phyloP scores from a whole-genome alignment of 2,329 filamentous ascomycete species.

The Bipolaris cookei region DNA sequence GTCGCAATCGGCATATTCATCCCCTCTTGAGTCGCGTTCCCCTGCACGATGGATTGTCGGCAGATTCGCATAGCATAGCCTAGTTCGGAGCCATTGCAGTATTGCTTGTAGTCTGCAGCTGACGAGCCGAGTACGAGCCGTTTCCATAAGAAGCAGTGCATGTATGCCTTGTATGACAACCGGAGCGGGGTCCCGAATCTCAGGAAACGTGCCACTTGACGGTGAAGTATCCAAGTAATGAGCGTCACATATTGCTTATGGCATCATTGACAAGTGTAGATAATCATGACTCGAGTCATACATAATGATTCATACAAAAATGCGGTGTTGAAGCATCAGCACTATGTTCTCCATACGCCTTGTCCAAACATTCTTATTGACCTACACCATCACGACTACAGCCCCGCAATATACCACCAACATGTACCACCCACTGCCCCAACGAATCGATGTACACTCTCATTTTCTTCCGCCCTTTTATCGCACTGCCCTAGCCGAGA shows the following conservation, averaged over 20 bases:
- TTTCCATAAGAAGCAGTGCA: neutral
- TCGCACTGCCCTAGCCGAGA: conserved; percentile 47
- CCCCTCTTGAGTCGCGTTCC: neutral
- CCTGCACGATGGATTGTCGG: neutral
- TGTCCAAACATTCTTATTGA: neutral
- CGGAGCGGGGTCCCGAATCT: conserved; percentile 12
- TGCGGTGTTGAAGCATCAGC: neutral
- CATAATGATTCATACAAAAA: neutral
- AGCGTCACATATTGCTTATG: neutral
- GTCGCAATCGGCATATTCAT: conserved; percentile 4
- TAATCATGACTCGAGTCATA: no score
- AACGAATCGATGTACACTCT: conserved; percentile 57
- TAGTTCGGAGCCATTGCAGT: neutral
- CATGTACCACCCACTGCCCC: conserved; percentile 32
- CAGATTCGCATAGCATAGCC: neutral
- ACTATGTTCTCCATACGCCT: neutral
- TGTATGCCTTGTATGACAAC: neutral
- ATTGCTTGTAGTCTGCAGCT: neutral
- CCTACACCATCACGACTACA: neutral
- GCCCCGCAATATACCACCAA: conserved; percentile 3
- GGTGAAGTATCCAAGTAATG: neutral
- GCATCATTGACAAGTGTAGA: neutral
- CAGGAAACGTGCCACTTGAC: neutral
- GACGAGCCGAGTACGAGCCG: neutral
- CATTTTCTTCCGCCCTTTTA: conserved; percentile 57